phyloP scores from a whole-genome alignment of 371 early-diverging fungal genomes.

The Batkoa obscura region DNA sequence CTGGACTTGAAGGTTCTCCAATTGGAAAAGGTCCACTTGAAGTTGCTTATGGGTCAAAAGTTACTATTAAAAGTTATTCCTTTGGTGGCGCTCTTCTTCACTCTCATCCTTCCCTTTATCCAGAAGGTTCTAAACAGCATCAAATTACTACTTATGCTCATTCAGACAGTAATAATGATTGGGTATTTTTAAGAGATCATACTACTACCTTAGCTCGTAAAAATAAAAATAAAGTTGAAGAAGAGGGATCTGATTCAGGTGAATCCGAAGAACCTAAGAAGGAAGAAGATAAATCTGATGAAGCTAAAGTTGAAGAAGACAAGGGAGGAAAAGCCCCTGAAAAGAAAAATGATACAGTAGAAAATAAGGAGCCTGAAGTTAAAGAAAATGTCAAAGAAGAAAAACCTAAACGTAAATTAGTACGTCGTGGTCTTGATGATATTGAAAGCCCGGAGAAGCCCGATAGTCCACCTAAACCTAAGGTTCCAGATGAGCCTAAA shows the following conservation, averaged over 20 bases:
- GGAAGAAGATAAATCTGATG: background rate
- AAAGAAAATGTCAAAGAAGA: too few relatives aligned
- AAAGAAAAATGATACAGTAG: too few relatives aligned
- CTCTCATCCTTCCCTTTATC: conserved; percentile 90
- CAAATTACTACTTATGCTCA: conserved; percentile 98
- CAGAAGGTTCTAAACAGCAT: conserved; percentile 84
- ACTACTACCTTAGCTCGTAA: background rate
- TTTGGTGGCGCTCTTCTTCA: conserved; percentile 94
- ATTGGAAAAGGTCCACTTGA: conserved; percentile 68
- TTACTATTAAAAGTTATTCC: conserved; percentile 75
- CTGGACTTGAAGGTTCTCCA: conserved; percentile 67
- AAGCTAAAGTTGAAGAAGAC: background rate
- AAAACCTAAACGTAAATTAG: too few relatives aligned
- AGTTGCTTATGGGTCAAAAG: conserved; percentile 79
- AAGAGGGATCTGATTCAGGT: background rate
- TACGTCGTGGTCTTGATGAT: too few relatives aligned
- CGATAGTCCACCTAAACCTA: background rate
- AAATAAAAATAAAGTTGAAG: background rate
- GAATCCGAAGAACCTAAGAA: background rate
- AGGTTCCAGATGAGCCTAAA: background rate
- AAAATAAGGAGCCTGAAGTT: too few relatives aligned
- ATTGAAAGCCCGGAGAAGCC: too few relatives aligned
- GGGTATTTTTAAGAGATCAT: conserved; percentile 30
- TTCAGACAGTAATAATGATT: conserved; percentile 95
- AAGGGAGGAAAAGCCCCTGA: too few relatives aligned